Evolutionary conservation across 192 early-diverging fungal species (phyloP).

Genomic region (Haplosporangium gracile): DNA sequence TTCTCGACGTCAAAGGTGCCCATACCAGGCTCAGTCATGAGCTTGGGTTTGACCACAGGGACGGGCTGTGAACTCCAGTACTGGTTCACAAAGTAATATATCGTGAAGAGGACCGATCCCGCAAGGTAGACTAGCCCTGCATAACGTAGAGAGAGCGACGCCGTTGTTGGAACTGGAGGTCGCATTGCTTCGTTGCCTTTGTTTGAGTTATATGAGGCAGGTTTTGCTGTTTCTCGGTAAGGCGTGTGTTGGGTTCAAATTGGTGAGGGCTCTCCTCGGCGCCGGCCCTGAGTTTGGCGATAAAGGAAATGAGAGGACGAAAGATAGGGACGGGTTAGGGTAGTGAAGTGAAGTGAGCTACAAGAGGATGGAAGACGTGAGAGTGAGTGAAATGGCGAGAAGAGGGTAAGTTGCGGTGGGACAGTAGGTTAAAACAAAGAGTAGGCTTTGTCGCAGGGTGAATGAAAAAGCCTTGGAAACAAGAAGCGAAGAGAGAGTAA

Average conservation of each 20-base stretch:
- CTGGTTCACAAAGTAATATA: conserved; percentile 24
- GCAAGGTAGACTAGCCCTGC: conserved; percentile 22
- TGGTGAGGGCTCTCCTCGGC: not conserved
- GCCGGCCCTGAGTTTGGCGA: not conserved
- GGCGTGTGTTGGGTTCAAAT: not conserved
- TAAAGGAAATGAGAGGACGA: not conserved
- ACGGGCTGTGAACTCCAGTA: conserved; percentile 28
- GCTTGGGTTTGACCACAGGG: conserved; percentile 15
- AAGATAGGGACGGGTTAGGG: not conserved
- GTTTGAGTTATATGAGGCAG: not conserved
- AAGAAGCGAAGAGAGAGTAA: not conserved
- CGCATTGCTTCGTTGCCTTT: conserved; percentile 9
- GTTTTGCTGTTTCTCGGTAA: not conserved
- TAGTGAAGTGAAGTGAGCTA: not conserved
- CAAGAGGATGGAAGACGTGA: not conserved
- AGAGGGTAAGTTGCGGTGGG: not conserved
- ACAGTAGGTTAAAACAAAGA: not conserved
- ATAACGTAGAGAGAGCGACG: conserved; percentile 25
- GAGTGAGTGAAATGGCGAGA: not conserved
- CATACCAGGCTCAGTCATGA: conserved; percentile 41
- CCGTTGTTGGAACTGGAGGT: not conserved
- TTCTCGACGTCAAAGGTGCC: conserved; percentile 51
- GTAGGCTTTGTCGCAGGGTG: not conserved
- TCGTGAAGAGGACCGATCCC: conserved; percentile 40
- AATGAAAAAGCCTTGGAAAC: not conserved